Percentiles rank a stretch among this genome's conserved stretches.
Evolutionary conservation across 1,284 basidiomycete species (phyloP).

Genomic region (Apiotrichum sp.): DNA sequence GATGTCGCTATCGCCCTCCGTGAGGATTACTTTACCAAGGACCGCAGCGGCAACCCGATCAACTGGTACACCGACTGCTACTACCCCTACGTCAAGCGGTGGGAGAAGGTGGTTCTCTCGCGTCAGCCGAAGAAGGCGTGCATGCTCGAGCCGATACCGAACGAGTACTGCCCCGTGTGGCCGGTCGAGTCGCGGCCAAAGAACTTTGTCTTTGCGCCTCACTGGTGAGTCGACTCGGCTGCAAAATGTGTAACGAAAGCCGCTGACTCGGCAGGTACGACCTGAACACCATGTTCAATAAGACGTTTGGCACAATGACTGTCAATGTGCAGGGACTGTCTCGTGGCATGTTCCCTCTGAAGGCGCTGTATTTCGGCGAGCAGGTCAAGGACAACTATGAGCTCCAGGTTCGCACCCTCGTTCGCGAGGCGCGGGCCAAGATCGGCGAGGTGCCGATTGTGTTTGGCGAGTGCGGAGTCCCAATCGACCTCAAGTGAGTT

Average conservation of each 20-base stretch:
- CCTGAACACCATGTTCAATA: constrained; percentile 73
- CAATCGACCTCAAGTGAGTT: constrained; percentile 87
- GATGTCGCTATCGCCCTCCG: constrained; percentile 67
- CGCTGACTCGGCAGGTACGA: constrained; percentile 64
- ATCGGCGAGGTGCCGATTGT: constrained; percentile 74
- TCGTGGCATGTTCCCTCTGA: constrained; percentile 71
- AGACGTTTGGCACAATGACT: constrained; percentile 71
- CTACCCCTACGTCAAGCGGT: constrained; percentile 69
- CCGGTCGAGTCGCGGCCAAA: constrained; percentile 57
- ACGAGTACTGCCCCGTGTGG: constrained; percentile 83
- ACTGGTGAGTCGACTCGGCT: constrained; percentile 58
- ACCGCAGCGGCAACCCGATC: constrained; percentile 61
- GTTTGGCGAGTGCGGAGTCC: constrained; percentile 84
- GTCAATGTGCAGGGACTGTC: constrained; percentile 87
- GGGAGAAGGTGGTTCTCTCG: constrained; percentile 60
- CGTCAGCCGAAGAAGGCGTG: constrained; percentile 52
- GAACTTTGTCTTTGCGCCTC: constrained; percentile 82
- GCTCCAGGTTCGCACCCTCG: constrained; percentile 72
- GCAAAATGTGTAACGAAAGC: not conserved
- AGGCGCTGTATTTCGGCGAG: constrained; percentile 76
- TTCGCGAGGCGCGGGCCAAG: constrained; percentile 58
- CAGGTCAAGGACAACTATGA: constrained; percentile 74
- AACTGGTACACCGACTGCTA: constrained; percentile 83
- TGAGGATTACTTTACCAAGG: constrained; percentile 76
- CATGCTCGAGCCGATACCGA: constrained; percentile 77